Conservation (phyloP, 108 stramenopile genomes). For the Cylindrotheca closterium region DNA sequence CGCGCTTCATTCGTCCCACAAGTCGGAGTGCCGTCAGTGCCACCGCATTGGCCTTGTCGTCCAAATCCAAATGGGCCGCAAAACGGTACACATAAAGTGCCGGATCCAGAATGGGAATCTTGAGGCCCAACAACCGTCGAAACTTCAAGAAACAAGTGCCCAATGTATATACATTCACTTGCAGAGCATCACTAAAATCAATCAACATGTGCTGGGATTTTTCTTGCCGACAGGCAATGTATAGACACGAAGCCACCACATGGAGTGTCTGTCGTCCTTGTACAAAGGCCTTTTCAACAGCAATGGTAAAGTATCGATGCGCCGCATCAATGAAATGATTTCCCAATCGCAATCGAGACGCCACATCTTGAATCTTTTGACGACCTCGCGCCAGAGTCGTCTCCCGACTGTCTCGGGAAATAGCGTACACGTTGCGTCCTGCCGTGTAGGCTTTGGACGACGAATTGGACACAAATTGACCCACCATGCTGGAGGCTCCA, state of each 20-base stretch:
- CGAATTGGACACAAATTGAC: constrained; percentile 85
- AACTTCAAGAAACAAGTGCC: constrained; percentile 98
- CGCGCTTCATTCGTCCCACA: constrained; percentile 95
- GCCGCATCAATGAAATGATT: constrained; percentile 89
- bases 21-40: constrained; percentile 88
- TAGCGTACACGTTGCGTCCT: constrained; percentile 77
- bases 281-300: constrained; percentile 95
- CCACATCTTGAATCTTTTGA: constrained; percentile 84
- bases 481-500: constrained; percentile 79
- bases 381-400: constrained; percentile 89
- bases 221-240: constrained; percentile 97
- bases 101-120: constrained; percentile 95
- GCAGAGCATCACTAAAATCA: constrained; percentile 97
- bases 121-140: constrained; percentile 85
- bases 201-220: constrained; percentile 98
- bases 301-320: constrained; percentile 88
- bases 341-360: constrained; percentile 74
- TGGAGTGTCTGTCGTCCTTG: constrained; percentile 89
- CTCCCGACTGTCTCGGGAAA: constrained; percentile 87
- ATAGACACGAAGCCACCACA: constrained; percentile 97
- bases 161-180: constrained; percentile 96
- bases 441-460: constrained; percentile 67
- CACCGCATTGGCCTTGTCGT: constrained; percentile 89
- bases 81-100: constrained; percentile 98
- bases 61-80: constrained; percentile 95